Conservation (phyloP, 805 yeast genomes). For the Ogataea pignaliae region DNA sequence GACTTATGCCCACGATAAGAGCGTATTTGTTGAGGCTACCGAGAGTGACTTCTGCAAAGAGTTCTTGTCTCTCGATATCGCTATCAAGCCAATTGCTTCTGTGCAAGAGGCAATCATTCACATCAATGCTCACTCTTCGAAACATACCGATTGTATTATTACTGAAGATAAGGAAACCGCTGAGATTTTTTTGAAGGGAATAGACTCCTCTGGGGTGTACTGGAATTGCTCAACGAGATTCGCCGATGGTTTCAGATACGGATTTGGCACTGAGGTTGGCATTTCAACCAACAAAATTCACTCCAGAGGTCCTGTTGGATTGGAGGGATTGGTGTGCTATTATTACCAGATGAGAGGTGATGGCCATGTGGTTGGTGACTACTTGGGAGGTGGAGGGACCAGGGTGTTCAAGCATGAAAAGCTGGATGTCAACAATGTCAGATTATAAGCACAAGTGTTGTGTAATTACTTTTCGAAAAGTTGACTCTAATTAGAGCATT, state of each 20-base stretch:
- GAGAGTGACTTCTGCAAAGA: constrained; percentile 78
- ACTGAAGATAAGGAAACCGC: constrained; percentile 73
- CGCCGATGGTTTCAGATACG: constrained; percentile 98
- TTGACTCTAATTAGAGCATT: too few relatives aligned
- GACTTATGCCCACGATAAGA: constrained; percentile 15
- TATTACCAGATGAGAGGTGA: constrained; percentile 89
- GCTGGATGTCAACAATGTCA: constrained; percentile 35
- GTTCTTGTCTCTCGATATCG: constrained; percentile 76
- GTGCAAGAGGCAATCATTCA: constrained; percentile 76
- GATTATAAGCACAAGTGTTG: neutral
- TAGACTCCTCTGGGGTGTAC: constrained; percentile 94
- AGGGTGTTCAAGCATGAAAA: constrained; percentile 73
- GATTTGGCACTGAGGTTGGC: constrained; percentile 98
- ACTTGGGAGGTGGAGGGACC: constrained; percentile 88
- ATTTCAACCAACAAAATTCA: constrained; percentile 95
- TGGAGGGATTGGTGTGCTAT: constrained; percentile 93
- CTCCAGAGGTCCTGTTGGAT: constrained; percentile 98
- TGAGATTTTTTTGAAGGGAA: constrained; percentile 70
- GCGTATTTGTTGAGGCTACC: constrained; percentile 41
- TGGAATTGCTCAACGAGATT: constrained; percentile 97
- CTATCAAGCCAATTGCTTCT: constrained; percentile 58
- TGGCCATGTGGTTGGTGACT: constrained; percentile 92
- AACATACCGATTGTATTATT: constrained; percentile 90
- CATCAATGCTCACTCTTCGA: constrained; percentile 88
- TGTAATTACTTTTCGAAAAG: neutral